phyloP scores from a whole-genome alignment of 306 rosid species.

The Echinosophora koreensis region DNA sequence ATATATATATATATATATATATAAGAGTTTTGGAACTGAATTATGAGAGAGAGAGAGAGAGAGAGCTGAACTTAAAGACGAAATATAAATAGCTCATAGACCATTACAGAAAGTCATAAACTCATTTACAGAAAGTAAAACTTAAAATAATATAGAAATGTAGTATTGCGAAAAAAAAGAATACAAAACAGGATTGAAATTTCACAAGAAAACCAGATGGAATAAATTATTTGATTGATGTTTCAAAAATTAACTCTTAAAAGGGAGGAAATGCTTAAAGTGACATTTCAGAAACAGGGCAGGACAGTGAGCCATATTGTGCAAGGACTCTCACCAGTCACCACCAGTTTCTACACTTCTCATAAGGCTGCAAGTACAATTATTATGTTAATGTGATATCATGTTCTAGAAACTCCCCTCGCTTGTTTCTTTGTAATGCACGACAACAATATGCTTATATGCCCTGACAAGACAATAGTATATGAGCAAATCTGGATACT shows the following conservation, averaged over 20 bases:
- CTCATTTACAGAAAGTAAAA: slow-evolving; percentile 31
- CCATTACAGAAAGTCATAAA: slow-evolving; percentile 34
- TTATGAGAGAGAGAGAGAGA: not conserved
- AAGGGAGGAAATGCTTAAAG: slow-evolving; percentile 32
- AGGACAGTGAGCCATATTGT: slow-evolving; percentile 27
- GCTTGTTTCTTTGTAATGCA: slow-evolving; percentile 86
- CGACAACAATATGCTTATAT: slow-evolving; percentile 91
- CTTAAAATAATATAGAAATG: not conserved
- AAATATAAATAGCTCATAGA: slow-evolving; percentile 24
- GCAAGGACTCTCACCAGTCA: slow-evolving; percentile 23
- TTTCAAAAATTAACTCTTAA: slow-evolving; percentile 16
- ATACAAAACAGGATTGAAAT: slow-evolving; percentile 21
- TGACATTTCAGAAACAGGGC: slow-evolving; percentile 31
- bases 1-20: slow-evolving; percentile 25
- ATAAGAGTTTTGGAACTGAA: slow-evolving; percentile 6
- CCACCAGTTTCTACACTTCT: slow-evolving; percentile 18
- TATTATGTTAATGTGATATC: slow-evolving; percentile 36
- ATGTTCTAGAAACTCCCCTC: slow-evolving; percentile 68
- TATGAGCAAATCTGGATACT: slow-evolving; percentile 40
- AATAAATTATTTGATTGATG: slow-evolving; percentile 31
- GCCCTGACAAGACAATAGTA: slow-evolving; percentile 67
- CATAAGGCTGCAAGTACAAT: slow-evolving; percentile 8
- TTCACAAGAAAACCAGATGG: slow-evolving; percentile 5
- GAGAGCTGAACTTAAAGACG: slow-evolving; percentile 11
- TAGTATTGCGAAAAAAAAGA: not conserved